Base-by-base conservation (phyloP, 73 alveolate genomes). In the Paramecium sexaurelia region DNA sequence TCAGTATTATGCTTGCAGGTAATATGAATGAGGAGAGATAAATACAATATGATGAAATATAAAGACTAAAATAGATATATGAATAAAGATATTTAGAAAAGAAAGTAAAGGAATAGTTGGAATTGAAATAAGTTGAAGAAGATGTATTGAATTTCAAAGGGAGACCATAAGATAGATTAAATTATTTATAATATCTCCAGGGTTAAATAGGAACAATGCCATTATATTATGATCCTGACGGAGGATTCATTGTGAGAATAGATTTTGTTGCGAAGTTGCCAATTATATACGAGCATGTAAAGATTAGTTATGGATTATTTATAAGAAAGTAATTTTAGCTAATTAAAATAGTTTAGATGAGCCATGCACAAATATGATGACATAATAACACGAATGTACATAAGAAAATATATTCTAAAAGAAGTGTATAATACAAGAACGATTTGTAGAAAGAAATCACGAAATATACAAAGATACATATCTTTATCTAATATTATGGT, bases 401-500 rank as follows among this genome's bases (percentile, higher is more conserved):
- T 45, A 32, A 19, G 90, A 78, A 9, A 39, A 39, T 29, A 40
- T 78, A 29, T 24, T 29, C 36, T 10, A 56, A 11, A 78, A 78
- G 29, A 39, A 78, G 41, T 17, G 75, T 78, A 24, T 78, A 17
- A 19, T 78, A 41, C 41, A 41, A 13, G 90, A 78, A 20, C 5
- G 90, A 43, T 78, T 78, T 45, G 27, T 78, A n/a, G 68, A 78
- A 78, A 78, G 90, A 78, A 39, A 43, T 78, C 68, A 41, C 41
- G 40, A 78, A 7, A n/a, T 78, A 24, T 78, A 41, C 20, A 43
- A 78, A 17, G 68, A 41, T 24, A 78, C 90, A 41, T 78, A 41
- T 78, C 51, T 78, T 19, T 78, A 78, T 78, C 11, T 78, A 1
- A 24, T 41, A 2, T 15, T 78, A 11, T 78, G 73, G 68, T 56